Evolutionary conservation across 345 rosid genomes (phyloP), one percentile per base, ranked within the genome.

Genomic region (Ailanthus altissimus): DNA sequence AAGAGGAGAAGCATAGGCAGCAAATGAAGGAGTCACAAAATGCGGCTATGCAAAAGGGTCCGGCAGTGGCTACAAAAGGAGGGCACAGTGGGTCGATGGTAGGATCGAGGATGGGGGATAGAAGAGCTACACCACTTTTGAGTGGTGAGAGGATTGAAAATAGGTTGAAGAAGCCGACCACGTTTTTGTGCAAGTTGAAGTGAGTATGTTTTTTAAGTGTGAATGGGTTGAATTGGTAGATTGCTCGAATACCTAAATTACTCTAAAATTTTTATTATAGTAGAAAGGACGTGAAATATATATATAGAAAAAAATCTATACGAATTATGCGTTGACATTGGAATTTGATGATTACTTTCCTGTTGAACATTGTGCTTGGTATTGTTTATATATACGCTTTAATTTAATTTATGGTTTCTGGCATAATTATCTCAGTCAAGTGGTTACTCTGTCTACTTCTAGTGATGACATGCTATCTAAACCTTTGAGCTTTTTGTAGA

Each of bases 171-270:
- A 96, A 96, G 81, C 99, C 99, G 23, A 96, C 98, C n/a, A 96
- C 99, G 6, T 96, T 96, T 80, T 81, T 93, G 87, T 96, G 99
- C 94, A 96, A 92, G 88, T 81, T 96, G 88, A 93, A 96, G 99
- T 96, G 86, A 88, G 97, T 91, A 78, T 63, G 71, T 61, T 77
- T 73, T 10, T 72, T 14, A 32, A 64, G 62, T 66, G 38, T 54
- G 21, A 10, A 28, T 20, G 3, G 38, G n/a, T n/a, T n/a, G n/a
- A n/a, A n/a, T n/a, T 11, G 20, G 6, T 68, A 28, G 0, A 16
- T 20, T 40, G 21, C 36, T 63, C 8, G 23, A 18, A 5, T n/a
- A 14, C 8, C 20, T 16, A 67, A 67, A 47, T 15, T 28, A 11
- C 23, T 47, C 43, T 9, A 42, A 20, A 68, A 63, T 38, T 5